Conservation (phyloP, 2,329 filamentous ascomycete species). For the Fusarium sp. region DNA sequence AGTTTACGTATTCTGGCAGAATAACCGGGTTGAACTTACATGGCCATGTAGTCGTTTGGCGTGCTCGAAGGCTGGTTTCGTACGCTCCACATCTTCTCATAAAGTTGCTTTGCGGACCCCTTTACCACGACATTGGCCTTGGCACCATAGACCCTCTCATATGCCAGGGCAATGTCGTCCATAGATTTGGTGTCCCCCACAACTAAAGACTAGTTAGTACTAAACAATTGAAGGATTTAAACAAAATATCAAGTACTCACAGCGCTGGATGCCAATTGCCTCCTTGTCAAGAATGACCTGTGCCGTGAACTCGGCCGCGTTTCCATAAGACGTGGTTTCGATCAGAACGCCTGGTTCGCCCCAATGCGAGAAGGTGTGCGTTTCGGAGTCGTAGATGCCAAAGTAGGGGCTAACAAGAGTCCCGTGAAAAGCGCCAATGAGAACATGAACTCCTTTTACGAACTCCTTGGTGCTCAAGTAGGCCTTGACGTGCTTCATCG, state of each 20-base stretch:
- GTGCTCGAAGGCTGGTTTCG: neutral
- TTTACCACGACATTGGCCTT: neutral
- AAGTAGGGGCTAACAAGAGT: neutral
- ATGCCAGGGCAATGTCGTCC: neutral
- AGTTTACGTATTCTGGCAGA: neutral
- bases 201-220: neutral
- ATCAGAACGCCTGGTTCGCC: neutral
- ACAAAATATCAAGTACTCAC: neutral
- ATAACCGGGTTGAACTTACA: neutral
- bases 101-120: neutral
- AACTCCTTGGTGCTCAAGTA: neutral
- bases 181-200: neutral
- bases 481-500: neutral
- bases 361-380: neutral
- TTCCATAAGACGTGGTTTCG: neutral
- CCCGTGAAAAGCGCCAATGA: neutral
- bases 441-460: neutral
- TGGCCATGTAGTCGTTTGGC: neutral
- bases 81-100: neutral
- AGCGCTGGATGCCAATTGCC: neutral
- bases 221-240: neutral
- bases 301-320: neutral
- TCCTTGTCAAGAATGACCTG: neutral
- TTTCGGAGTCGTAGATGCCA: neutral
- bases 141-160: neutral